Conservation (phyloP, 805 yeast genomes). For the Schizosaccharomyces lindneri region DNA sequence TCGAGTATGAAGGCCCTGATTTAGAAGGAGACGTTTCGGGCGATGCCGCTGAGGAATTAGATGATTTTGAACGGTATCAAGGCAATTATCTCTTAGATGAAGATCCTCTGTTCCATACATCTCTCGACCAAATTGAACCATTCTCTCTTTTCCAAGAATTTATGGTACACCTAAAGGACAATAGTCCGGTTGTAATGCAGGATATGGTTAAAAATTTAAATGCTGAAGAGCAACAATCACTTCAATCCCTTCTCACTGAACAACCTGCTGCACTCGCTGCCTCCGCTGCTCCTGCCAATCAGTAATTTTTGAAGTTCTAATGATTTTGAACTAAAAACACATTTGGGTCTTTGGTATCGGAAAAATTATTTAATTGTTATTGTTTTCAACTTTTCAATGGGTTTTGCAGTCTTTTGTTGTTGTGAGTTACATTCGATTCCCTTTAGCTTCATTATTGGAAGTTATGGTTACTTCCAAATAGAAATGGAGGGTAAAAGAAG, state of each 20-base stretch:
- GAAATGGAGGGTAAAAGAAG: too few species aligned
- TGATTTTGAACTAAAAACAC: too few species aligned
- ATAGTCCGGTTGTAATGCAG: neutral
- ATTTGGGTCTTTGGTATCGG: too few species aligned
- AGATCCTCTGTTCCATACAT: slow-evolving; percentile 55
- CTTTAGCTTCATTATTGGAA: too few species aligned
- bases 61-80: slow-evolving; percentile 12
- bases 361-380: too few species aligned
- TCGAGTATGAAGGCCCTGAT: slow-evolving; percentile 12
- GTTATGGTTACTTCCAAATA: too few species aligned
- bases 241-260: neutral
- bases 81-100: slow-evolving; percentile 26
- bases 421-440: too few species aligned
- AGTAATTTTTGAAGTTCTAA: neutral
- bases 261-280: neutral
- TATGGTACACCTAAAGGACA: neutral
- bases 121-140: slow-evolving; percentile 54
- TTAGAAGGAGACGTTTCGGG: slow-evolving; percentile 14
- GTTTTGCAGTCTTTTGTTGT: too few species aligned
- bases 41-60: slow-evolving; percentile 12
- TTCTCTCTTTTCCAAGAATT: slow-evolving; percentile 31
- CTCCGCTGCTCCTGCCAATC: neutral
- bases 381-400: too few species aligned
- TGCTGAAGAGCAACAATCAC: neutral
- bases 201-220: neutral